phyloP scores from a whole-genome alignment of 192 early-diverging fungal species.

The Kappamyces sp. region DNA sequence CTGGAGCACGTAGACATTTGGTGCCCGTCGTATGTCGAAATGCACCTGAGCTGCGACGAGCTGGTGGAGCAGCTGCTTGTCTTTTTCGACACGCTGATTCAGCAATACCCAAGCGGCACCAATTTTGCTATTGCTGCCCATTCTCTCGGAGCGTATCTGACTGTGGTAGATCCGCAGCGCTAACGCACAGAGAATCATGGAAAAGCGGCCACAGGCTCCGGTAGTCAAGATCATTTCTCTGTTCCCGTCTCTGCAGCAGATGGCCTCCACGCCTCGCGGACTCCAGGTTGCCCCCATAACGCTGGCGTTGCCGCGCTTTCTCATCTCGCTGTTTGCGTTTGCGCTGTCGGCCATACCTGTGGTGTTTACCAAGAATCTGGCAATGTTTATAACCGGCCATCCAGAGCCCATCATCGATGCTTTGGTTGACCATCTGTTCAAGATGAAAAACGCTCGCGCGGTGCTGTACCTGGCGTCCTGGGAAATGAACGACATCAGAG shows the following conservation, averaged over 20 bases:
- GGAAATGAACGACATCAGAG: slow-evolving; percentile 67
- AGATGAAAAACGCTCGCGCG: slow-evolving; percentile 28
- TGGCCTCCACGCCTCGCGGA: slow-evolving; percentile 72
- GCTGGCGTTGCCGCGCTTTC: slow-evolving; percentile 21
- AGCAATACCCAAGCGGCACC: slow-evolving; percentile 38
- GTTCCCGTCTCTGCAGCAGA: slow-evolving; percentile 76
- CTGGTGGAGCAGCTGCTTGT: slow-evolving; percentile 66
- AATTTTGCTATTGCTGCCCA: slow-evolving; percentile 58
- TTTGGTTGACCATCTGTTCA: slow-evolving; percentile 13
- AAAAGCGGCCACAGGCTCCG: slow-evolving; percentile 52
- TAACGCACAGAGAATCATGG: slow-evolving; percentile 34
- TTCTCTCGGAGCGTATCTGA: slow-evolving; percentile 62
- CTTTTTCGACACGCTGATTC: slow-evolving; percentile 48
- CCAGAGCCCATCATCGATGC: slow-evolving; percentile 32
- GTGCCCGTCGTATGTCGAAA: not conserved
- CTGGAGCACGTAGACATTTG: not conserved
- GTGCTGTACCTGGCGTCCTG: slow-evolving; percentile 62
- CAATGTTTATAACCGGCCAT: slow-evolving; percentile 24
- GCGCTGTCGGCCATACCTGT: slow-evolving; percentile 17
- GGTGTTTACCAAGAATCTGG: slow-evolving; percentile 18
- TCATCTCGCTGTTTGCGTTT: slow-evolving; percentile 41
- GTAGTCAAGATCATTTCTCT: slow-evolving; percentile 62
- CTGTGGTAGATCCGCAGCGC: slow-evolving; percentile 25
- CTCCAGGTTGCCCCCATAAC: slow-evolving; percentile 19
- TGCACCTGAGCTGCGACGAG: slow-evolving; percentile 33